Percentiles rank a stretch among this genome's conserved stretches.
Conservation (phyloP, 176 grass and related monocot species). For the bread wheat (Triticum aestivum) region DNA sequence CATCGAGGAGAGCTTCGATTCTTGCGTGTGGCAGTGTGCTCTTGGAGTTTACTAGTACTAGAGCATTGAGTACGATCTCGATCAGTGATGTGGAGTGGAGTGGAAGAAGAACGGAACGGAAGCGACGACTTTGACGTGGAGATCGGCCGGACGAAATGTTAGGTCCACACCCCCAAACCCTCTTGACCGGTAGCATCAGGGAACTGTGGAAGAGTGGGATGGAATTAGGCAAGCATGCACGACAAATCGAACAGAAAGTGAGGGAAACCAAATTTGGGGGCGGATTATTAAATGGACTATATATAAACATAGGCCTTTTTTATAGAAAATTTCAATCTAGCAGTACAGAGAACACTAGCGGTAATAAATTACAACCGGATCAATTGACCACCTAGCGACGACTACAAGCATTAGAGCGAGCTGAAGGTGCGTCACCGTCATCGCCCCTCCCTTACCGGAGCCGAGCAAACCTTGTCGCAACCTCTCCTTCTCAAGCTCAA, state of each 20-base stretch:
- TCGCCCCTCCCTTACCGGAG: too few species aligned
- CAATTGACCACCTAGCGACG: too few species aligned
- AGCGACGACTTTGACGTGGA: conserved; percentile 43
- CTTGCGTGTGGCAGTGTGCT: background rate
- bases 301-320: background rate
- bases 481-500: too few species aligned
- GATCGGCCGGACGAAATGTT: conserved; percentile 27
- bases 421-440: too few species aligned
- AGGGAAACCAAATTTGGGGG: background rate
- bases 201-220: background rate
- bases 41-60: conserved; percentile 20
- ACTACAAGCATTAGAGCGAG: too few species aligned
- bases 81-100: conserved; percentile 16
- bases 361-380: too few species aligned
- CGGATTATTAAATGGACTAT: background rate
- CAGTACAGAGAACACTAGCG: too few species aligned
- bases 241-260: background rate
- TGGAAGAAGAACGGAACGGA: conserved; percentile 40
- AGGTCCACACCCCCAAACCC: conserved; percentile 45
- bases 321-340: too few species aligned
- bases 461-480: too few species aligned
- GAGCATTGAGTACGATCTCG: conserved; percentile 23
- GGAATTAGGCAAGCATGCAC: conserved; percentile 3
- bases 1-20: conserved; percentile 1
- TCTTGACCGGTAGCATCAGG: background rate